These are phyloP conservation scores for Chaetothyriales sp. DNA, from an alignment of 2,329 filamentous ascomycete species.

Conservation along the genomic window DNA sequence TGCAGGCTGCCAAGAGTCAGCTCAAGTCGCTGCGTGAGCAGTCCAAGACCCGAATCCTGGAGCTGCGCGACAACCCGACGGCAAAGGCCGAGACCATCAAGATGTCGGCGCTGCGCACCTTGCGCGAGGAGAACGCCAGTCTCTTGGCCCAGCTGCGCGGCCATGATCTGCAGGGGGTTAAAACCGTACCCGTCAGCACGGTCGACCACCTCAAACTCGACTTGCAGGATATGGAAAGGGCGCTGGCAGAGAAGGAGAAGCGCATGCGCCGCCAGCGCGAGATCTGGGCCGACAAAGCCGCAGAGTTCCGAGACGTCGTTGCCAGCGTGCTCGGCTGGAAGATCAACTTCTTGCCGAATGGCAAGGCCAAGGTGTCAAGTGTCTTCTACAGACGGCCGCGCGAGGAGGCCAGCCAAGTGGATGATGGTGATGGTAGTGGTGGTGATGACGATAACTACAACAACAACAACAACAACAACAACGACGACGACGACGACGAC, in stretches of 20 bases:
- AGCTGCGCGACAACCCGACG: constrained; percentile 84
- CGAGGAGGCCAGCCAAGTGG: constrained; percentile 30
- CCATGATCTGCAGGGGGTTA: constrained; percentile 32
- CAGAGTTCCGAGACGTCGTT: constrained; percentile 91
- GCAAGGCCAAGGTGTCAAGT: constrained; percentile 80
- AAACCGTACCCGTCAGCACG: constrained; percentile 61
- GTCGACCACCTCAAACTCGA: constrained; percentile 64
- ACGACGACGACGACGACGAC: constrained; percentile 43
- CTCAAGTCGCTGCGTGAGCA: constrained; percentile 53
- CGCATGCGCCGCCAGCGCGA: constrained; percentile 74
- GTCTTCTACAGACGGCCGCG: constrained; percentile 58
- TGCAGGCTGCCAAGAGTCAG: constrained; percentile 59
- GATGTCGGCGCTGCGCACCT: constrained; percentile 58
- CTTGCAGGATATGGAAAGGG: constrained; percentile 56
- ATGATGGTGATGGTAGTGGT: constrained; percentile 41
- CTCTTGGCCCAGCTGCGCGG: constrained; percentile 58
- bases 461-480: constrained; percentile 23
- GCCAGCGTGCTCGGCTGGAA: constrained; percentile 88
- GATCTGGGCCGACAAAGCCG: constrained; percentile 80
- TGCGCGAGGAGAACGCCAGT: constrained; percentile 72
- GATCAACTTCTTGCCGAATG: constrained; percentile 91
- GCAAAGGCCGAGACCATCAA: constrained; percentile 76
- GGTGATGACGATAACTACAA: constrained; percentile 43
- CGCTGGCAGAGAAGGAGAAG: constrained; percentile 60
- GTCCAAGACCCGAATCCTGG: constrained; percentile 67